Conservation (phyloP, 306 rosid species). For the Begonia loranthoides region DNA sequence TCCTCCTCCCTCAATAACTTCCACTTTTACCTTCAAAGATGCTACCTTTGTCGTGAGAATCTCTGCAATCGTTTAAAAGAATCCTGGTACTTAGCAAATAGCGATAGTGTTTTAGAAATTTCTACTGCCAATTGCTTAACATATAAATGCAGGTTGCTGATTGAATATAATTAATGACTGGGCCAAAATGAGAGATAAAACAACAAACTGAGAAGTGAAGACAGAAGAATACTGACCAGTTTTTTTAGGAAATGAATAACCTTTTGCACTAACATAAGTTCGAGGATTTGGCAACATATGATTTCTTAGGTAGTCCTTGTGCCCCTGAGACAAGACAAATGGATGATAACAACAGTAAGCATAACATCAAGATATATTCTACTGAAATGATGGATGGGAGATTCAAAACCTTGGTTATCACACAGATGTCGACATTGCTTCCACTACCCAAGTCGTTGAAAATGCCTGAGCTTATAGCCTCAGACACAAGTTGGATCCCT, state of each 20-base stretch:
- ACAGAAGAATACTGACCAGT: slow-evolving; percentile 38
- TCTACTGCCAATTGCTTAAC: too few relatives aligned
- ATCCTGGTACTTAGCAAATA: too few relatives aligned
- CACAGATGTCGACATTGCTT: slow-evolving; percentile 87
- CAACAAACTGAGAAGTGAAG: not conserved
- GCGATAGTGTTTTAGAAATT: too few relatives aligned
- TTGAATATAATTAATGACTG: too few relatives aligned
- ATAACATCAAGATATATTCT: slow-evolving; percentile 5
- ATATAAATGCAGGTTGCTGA: too few relatives aligned
- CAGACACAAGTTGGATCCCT: slow-evolving; percentile 56
- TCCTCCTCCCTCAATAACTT: slow-evolving; percentile 56
- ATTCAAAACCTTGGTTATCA: slow-evolving; percentile 76
- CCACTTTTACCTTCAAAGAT: slow-evolving; percentile 49
- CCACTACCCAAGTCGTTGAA: slow-evolving; percentile 98
- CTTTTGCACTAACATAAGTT: slow-evolving; percentile 56
- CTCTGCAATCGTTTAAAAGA: slow-evolving; percentile 29
- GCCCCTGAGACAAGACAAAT: slow-evolving; percentile 37
- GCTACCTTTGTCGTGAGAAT: slow-evolving; percentile 67
- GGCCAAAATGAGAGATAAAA: too few relatives aligned
- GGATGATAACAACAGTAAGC: slow-evolving; percentile 3
- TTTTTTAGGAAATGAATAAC: slow-evolving; percentile 57
- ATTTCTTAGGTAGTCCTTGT: slow-evolving; percentile 83
- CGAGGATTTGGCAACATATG: slow-evolving; percentile 84
- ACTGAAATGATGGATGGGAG: slow-evolving; percentile 1
- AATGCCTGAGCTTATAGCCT: slow-evolving; percentile 86